Evolutionary conservation across 768 basidiomycete genomes (phyloP), one percentile per base, ranked within the genome.

Genomic region (Auricularia auricula-judae): DNA sequence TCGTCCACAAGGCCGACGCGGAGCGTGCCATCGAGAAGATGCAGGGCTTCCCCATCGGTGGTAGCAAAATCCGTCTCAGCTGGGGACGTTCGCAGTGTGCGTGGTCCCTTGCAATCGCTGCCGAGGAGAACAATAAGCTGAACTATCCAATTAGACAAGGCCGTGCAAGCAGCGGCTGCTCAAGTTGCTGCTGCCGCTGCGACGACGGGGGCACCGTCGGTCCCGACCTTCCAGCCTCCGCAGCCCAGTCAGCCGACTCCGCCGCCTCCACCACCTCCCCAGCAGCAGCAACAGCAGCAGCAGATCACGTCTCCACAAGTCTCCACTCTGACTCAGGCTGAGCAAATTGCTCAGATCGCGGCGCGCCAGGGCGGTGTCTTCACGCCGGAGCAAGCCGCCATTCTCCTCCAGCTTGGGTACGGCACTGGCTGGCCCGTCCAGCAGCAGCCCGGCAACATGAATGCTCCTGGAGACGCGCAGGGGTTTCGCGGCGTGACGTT

Each of bases 21-120:
- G 93, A 95, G 74, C 81, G 84, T 43, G 93, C 93, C 8, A 97
- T 97, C 66, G 90, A 93, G 76, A 93, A 91, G 76, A 94, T 96
- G 93, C 93, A 96, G 78, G 93, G 93, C 33, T 96, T 94, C 73
- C 92, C 93, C 3, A 87, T 97, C 68, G 93, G 91, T 39, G 94
- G 94, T 16, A 93, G 92, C 67, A 81, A 91, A 70, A 93, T 97
- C 68, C 83, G 94, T 42, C 76, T 96, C 67, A 92, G 90, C 71
- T 97, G 94, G 94, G 94, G 94, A 51, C 81, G 93, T 59, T 92
- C 89, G 75, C 93, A 95, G 82, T 93, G 91, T 93, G 65, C 54
- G 85, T 79, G 18, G 34, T 29, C n/a, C 54, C 36, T 21, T 29
- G 29, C 29, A 29, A 47, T 4, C 54, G 2, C 54, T 14, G 3